Conservation (phyloP, 108 stramenopile species). For the Seminavis robusta region DNA sequence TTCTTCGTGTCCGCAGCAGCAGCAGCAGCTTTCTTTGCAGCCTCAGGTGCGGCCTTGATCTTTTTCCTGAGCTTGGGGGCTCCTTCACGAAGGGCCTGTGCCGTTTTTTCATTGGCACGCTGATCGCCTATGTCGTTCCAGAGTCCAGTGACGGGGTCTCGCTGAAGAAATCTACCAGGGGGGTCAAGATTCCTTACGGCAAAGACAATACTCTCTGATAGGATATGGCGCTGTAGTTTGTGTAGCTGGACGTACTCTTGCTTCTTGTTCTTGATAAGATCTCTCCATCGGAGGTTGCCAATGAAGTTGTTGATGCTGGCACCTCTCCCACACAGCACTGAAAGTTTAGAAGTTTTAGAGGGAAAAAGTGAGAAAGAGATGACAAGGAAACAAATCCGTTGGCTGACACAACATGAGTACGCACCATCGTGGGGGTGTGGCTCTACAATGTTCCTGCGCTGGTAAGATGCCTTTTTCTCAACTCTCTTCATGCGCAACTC, state of each 20-base stretch:
- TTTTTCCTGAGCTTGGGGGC: slow-evolving; percentile 50
- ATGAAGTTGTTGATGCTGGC: slow-evolving; percentile 39
- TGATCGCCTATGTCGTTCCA: slow-evolving; percentile 72
- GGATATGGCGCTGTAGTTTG: slow-evolving; percentile 64
- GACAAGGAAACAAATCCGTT: no score
- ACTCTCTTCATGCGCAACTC: no score
- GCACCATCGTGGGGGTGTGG: slow-evolving; percentile 52
- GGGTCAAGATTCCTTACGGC: slow-evolving; percentile 68
- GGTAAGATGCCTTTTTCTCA: no score
- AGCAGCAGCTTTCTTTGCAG: not conserved
- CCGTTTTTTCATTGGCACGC: slow-evolving; percentile 63
- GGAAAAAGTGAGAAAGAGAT: no score
- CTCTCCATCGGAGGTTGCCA: slow-evolving; percentile 58
- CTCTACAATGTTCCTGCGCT: slow-evolving; percentile 28
- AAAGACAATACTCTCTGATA: slow-evolving; percentile 65
- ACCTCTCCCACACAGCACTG: slow-evolving; percentile 47
- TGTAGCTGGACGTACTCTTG: slow-evolving; percentile 62
- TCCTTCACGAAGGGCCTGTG: slow-evolving; percentile 72
- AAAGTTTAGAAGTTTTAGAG: no score
- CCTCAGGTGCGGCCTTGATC: slow-evolving; percentile 6
- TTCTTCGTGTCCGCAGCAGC: no score
- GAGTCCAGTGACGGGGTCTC: slow-evolving; percentile 34
- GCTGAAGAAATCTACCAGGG: slow-evolving; percentile 79
- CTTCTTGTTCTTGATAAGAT: slow-evolving; percentile 67
- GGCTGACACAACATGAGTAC: no score